Conservation (phyloP, 169 alveolate genomes). For the Besnoitia besnoiti region DNA sequence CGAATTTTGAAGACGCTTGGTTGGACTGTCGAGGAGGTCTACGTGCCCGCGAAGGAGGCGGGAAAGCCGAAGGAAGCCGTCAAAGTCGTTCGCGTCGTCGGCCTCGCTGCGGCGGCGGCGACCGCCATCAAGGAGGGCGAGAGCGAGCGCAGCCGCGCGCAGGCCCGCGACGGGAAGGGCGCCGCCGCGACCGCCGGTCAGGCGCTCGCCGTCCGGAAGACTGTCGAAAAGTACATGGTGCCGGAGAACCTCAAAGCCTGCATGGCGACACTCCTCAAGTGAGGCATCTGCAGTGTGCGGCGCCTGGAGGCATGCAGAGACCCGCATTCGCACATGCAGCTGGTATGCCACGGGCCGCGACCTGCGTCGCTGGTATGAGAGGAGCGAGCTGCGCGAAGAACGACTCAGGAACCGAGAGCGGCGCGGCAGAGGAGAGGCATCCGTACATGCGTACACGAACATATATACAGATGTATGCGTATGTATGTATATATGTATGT, state of each 20-base stretch:
- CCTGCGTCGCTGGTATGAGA: neutral
- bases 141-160: neutral
- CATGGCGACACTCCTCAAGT: slow-evolving; percentile 42
- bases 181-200: slow-evolving; percentile 20
- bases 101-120: slow-evolving; percentile 35
- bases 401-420: neutral
- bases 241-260: slow-evolving; percentile 52
- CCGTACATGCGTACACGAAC: neutral
- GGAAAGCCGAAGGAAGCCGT: slow-evolving; percentile 8
- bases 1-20: slow-evolving; percentile 18
- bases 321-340: neutral
- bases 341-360: neutral
- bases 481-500: neutral
- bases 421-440: neutral
- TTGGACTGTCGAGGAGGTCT: slow-evolving; percentile 45
- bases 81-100: slow-evolving; percentile 12
- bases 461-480: neutral
- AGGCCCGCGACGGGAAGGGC: neutral
- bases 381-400: neutral
- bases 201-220: slow-evolving; percentile 46
- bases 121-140: slow-evolving; percentile 20
- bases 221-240: slow-evolving; percentile 51
- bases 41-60: neutral
- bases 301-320: neutral
- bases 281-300: neutral